Evolutionary conservation across 139 green algal species (phyloP).

Genomic region (Chlamydomonas applanata): DNA sequence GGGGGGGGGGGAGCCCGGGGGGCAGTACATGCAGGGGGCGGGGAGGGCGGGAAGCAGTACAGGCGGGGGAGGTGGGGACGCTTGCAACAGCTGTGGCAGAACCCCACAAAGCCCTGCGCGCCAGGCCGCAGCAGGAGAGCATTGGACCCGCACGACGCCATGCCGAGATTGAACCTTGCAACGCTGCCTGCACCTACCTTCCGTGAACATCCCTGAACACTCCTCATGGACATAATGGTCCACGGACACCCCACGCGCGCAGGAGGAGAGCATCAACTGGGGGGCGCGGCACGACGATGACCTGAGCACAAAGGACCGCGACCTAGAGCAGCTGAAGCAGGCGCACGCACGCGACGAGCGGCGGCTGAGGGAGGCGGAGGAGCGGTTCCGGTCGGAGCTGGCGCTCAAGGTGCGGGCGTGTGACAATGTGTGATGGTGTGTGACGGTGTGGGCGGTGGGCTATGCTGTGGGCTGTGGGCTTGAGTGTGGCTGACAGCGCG

Average conservation of each 20-base stretch:
- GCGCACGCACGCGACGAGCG: constrained; percentile 5
- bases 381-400: constrained; percentile 16
- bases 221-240: no score
- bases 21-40: no score
- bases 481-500: no score
- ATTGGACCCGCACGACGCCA: background rate
- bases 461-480: background rate
- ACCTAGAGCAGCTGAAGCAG: constrained; percentile 5
- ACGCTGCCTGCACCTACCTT: no score
- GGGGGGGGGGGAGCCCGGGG: no score
- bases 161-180: no score
- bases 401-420: constrained; percentile 9
- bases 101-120: no score
- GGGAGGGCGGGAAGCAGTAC: background rate
- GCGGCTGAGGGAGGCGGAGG: constrained; percentile 21
- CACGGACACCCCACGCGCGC: no score
- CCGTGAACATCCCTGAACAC: no score
- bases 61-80: background rate
- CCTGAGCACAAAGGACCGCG: constrained; percentile 21
- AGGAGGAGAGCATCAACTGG: constrained; percentile 41
- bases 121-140: background rate
- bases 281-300: constrained; percentile 23
- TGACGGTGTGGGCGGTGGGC: background rate
- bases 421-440: background rate
- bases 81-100: no score